These are phyloP conservation scores for Austroboletus novae-zelandiae DNA, from an alignment of 1,284 basidiomycete genomes.

Conservation along the genomic window DNA sequence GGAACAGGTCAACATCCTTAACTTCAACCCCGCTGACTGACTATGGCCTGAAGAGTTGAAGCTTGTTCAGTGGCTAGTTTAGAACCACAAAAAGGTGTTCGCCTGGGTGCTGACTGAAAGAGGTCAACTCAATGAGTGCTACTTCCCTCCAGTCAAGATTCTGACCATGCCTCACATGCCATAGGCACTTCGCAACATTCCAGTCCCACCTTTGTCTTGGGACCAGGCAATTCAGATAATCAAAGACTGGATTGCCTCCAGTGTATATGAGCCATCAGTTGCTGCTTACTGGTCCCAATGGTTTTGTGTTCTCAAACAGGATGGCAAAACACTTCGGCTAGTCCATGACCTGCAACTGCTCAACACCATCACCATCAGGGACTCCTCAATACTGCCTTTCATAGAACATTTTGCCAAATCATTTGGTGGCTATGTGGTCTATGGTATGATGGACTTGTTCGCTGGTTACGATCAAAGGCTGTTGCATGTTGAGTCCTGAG, in stretches of 20 bases:
- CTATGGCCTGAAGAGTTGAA: conserved; percentile 21
- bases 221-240: conserved; percentile 18
- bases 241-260: conserved; percentile 21
- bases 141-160: conserved; percentile 18
- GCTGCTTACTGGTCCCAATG: conserved; percentile 37
- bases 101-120: conserved; percentile 24
- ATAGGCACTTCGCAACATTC: conserved; percentile 21
- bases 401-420: no score
- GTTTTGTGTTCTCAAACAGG: conserved; percentile 41
- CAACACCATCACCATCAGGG: conserved; percentile 27
- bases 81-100: conserved; percentile 24
- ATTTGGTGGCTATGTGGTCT: no score
- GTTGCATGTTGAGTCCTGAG: neutral
- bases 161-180: conserved; percentile 13
- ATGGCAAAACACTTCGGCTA: conserved; percentile 19
- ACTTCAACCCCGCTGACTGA: conserved; percentile 6
- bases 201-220: conserved; percentile 6
- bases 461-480: no score
- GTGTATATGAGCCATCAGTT: conserved; percentile 32
- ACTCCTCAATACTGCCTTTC: conserved; percentile 9
- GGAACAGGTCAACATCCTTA: neutral
- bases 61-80: conserved; percentile 27
- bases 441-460: no score
- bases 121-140: conserved; percentile 12
- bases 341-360: conserved; percentile 30